Percentiles rank a stretch among this genome's conserved stretches.
These are phyloP conservation scores for Cutaneotrichosporon sp. DNA, from an alignment of 1,284 basidiomycete genomes.

Conservation along the genomic window DNA sequence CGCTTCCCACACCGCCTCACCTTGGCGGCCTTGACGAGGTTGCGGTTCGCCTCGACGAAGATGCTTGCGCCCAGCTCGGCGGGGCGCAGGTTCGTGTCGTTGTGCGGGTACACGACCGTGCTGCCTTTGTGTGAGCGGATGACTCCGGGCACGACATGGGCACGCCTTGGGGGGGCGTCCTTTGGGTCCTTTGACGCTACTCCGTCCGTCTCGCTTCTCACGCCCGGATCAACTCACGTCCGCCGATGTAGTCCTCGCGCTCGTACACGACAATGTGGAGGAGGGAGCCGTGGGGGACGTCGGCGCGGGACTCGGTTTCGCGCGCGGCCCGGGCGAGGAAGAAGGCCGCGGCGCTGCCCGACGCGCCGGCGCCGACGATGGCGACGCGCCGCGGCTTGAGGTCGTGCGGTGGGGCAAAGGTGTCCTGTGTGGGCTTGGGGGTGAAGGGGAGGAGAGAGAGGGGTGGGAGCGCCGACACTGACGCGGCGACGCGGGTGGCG, in stretches of 20 bases:
- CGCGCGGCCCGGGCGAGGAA: conserved; percentile 63
- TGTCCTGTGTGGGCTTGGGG: background rate
- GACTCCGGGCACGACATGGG: background rate
- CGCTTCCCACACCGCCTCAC: conserved; percentile 54
- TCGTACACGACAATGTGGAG: conserved; percentile 80
- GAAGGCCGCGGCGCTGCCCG: conserved; percentile 80
- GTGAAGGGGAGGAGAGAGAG: background rate
- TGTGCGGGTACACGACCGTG: conserved; percentile 74
- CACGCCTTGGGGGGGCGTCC: background rate
- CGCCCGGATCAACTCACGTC: conserved; percentile 62
- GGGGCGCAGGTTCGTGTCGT: conserved; percentile 63
- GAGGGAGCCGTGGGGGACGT: conserved; percentile 58
- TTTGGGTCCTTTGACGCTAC: too few species aligned
- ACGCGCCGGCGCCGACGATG: conserved; percentile 85
- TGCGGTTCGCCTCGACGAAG: conserved; percentile 79
- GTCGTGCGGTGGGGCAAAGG: background rate
- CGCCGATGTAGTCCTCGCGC: conserved; percentile 71
- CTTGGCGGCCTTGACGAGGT: conserved; percentile 74
- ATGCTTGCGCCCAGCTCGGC: conserved; percentile 85
- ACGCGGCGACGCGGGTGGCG: background rate
- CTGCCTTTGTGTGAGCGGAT: conserved; percentile 59
- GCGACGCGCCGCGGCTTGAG: conserved; percentile 60
- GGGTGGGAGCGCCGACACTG: background rate
- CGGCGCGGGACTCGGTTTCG: conserved; percentile 68
- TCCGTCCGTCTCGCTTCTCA: too few species aligned